A percentile compares a stretch with the other conserved stretches of the same genome.
phyloP scores from a whole-genome alignment of 257 asterid species.

The Cordia subcordata region DNA sequence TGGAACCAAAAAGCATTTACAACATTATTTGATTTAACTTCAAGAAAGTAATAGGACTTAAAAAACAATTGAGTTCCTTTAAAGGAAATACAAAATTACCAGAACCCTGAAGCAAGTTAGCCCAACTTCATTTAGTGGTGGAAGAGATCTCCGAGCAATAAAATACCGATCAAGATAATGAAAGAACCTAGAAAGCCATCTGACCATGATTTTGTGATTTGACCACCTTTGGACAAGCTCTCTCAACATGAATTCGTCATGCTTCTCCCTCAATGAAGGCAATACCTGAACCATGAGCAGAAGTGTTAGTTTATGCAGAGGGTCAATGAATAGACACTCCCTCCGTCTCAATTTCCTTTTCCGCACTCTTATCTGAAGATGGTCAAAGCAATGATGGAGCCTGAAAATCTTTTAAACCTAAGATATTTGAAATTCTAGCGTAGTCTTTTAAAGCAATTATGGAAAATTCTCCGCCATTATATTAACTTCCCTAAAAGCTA shows the following conservation, averaged over 20 bases:
- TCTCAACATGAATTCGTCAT: slow-evolving; percentile 88
- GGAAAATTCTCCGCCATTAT: too few species aligned
- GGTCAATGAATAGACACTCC: not conserved
- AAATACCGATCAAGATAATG: slow-evolving; percentile 93
- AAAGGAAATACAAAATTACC: slow-evolving; percentile 43
- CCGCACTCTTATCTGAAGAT: too few species aligned
- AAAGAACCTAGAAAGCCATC: slow-evolving; percentile 96
- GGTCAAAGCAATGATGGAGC: too few species aligned
- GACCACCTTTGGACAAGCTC: slow-evolving; percentile 94
- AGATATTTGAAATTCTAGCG: too few species aligned
- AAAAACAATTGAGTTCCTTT: not conserved
- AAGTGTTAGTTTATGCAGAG: slow-evolving; percentile 39
- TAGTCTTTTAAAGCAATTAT: too few species aligned
- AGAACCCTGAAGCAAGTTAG: slow-evolving; percentile 83
- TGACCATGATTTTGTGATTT: slow-evolving; percentile 94
- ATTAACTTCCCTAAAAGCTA: too few species aligned
- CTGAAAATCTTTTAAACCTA: too few species aligned
- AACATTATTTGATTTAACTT: not conserved
- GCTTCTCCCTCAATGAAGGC: slow-evolving; percentile 45
- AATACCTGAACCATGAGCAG: slow-evolving; percentile 66
- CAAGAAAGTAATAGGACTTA: not conserved
- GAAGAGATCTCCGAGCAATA: slow-evolving; percentile 95
- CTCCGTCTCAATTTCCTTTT: not conserved
- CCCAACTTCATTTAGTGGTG: slow-evolving; percentile 88
- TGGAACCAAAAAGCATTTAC: slow-evolving; percentile 23